These are phyloP conservation scores for Phytopythium vexans DNA, from an alignment of 352 stramenopile species.

Conservation along the genomic window DNA sequence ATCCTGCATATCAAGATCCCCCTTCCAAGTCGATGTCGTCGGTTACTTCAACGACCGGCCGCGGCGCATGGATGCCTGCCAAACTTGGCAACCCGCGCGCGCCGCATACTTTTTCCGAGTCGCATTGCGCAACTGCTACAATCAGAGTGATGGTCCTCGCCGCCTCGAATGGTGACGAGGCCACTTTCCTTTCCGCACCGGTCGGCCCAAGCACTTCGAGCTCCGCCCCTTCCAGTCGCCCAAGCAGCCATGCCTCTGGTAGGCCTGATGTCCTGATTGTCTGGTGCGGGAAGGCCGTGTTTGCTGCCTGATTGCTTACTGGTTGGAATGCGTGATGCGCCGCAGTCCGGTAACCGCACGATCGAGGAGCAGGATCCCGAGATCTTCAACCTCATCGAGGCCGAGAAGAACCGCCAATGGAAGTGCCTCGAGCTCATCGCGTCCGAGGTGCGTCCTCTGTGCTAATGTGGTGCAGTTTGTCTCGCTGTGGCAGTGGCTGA, in stretches of 20 bases:
- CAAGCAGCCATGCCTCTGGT: conserved; percentile 46
- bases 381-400: conserved; percentile 98
- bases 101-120: not conserved
- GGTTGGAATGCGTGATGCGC: not conserved
- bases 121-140: not conserved
- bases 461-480: not conserved
- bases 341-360: conserved; percentile 61
- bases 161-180: not conserved
- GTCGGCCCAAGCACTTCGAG: conserved; percentile 5
- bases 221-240: not conserved
- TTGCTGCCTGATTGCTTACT: not conserved
- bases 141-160: conserved; percentile 1
- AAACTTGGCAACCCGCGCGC: not conserved
- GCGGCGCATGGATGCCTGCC: too few species aligned
- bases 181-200: conserved; percentile 18
- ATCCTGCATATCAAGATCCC: too few species aligned
- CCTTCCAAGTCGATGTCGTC: too few species aligned
- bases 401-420: conserved; percentile 98
- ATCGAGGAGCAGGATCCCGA: conserved; percentile 96
- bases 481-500: not conserved
- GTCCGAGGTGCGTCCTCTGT: conserved; percentile 63
- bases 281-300: not conserved
- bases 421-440: conserved; percentile 98
- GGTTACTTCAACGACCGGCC: too few species aligned
- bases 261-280: conserved; percentile 11